Percentiles rank a stretch among this genome's conserved stretches.
phyloP scores from a whole-genome alignment of 116 monocot species.

The Papilionanthe hybrid region DNA sequence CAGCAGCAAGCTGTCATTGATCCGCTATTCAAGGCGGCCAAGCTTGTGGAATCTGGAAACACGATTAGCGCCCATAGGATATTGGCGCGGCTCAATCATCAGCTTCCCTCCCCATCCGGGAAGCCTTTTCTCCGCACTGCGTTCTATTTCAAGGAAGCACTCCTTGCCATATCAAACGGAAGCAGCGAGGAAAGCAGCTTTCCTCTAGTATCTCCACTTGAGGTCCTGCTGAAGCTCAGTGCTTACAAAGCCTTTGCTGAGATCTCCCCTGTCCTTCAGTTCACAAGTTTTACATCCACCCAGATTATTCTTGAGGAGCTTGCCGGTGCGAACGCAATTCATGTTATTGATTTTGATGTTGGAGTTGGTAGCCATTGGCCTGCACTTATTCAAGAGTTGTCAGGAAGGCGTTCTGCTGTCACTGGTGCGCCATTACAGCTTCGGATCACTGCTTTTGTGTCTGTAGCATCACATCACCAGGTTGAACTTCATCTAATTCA shows the following conservation, averaged over 20 bases:
- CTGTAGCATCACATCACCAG: constrained; percentile 37
- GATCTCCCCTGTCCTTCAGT: constrained; percentile 31
- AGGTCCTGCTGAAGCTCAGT: constrained; percentile 22
- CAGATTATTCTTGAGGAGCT: constrained; percentile 36
- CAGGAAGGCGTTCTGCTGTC: constrained; percentile 34
- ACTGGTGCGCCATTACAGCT: constrained; percentile 12
- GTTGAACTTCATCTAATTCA: constrained; percentile 65
- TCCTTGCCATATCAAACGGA: constrained; percentile 15
- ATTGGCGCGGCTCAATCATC: constrained; percentile 99
- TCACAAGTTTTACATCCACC: constrained; percentile 29
- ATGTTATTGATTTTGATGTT: constrained; percentile 34
- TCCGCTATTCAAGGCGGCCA: constrained; percentile 74
- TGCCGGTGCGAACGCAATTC: constrained; percentile 17
- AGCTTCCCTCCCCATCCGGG: constrained; percentile 58
- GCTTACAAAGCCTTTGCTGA: constrained; percentile 36
- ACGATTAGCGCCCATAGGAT: constrained; percentile 76
- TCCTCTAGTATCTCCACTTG: not conserved
- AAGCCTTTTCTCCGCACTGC: constrained; percentile 72
- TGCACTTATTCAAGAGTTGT: constrained; percentile 38
- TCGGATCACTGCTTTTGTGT: constrained; percentile 53
- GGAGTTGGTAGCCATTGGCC: constrained; percentile 38
- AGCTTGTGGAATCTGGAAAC: constrained; percentile 72
- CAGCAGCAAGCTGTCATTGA: constrained; percentile 52
- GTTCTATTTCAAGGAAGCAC: constrained; percentile 73
- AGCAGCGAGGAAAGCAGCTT: not conserved